A percentile compares a stretch with the other conserved stretches of the same genome.
phyloP scores from a whole-genome alignment of 2,329 filamentous ascomycete genomes.

The Aspergillus sp. region DNA sequence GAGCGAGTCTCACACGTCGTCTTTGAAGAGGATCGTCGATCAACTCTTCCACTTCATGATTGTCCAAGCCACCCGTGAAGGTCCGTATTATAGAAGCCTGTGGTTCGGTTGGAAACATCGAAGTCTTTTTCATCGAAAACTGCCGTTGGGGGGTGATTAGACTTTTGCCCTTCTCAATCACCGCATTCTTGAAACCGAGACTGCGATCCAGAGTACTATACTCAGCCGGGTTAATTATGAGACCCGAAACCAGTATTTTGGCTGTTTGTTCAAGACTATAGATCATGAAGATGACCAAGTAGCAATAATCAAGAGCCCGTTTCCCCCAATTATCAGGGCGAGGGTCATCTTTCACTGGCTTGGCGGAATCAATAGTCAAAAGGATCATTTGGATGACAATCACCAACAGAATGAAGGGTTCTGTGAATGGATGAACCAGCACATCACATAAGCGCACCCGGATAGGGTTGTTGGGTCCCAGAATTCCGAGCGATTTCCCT shows the following conservation, averaged over 20 bases:
- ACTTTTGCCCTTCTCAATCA: constrained; percentile 67
- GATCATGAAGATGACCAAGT: constrained; percentile 76
- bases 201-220: constrained; percentile 85
- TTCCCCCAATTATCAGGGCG: constrained; percentile 60
- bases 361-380: constrained; percentile 74
- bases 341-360: constrained; percentile 58
- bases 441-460: constrained; percentile 72
- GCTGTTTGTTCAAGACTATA: constrained; percentile 82
- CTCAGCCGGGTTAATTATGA: constrained; percentile 81
- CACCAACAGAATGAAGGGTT: constrained; percentile 76
- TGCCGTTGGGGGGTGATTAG: constrained; percentile 78
- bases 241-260: constrained; percentile 85
- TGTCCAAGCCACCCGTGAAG: constrained; percentile 67
- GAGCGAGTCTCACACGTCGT: constrained; percentile 76
- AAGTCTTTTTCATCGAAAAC: constrained; percentile 53
- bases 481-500: constrained; percentile 79
- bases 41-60: constrained; percentile 51
- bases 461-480: constrained; percentile 69
- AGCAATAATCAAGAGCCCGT: constrained; percentile 63
- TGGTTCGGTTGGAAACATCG: constrained; percentile 31
- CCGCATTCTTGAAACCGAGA: constrained; percentile 64
- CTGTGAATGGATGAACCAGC: constrained; percentile 76
- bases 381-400: constrained; percentile 84
- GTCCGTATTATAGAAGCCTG: constrained; percentile 61
- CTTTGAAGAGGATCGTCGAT: constrained; percentile 64